Evolutionary conservation across 768 basidiomycete species (phyloP), one percentile per base, ranked within the genome.

Genomic region (Boletus fagicola): DNA sequence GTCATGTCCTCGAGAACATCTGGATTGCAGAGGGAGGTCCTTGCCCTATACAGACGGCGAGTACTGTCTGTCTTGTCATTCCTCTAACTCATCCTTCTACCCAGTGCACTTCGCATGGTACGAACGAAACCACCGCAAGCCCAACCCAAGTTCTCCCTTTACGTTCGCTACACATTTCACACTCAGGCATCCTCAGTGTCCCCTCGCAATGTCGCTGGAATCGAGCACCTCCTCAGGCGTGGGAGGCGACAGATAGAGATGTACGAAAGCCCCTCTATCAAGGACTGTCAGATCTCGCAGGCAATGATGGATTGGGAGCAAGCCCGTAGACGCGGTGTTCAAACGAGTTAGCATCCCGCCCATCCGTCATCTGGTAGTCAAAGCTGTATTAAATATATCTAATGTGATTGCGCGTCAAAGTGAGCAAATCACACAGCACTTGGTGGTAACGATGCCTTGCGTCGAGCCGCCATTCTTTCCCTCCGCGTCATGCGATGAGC

Each of bases 151-250:
- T 93, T 92, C 71, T 75, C 75, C 24, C 78, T 90, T 46, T 82
- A 83, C 67, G 76, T 89, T 33, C 87, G 84, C 57, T 86, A 87
- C 68, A 80, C 76, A 13, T 93, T 94, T 72, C 87, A 75, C 66
- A 76, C 76, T 7, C 86, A 87, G 64, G 86, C 88, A 5, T 65
- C 76, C 5, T 75, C 75, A 1, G 76, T 90, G 26, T 82, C 87
- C 4, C 80, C 86, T 6, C 83, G 88, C 12, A 81, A 90, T 53
- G 76, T 92, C 57, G 78, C 78, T 53, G 82, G 81, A 10, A 81
- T 93, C 38, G 91, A 94, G 63, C 86, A 92, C 68, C 76, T 92
- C 35, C 67, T 94, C n/a, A 80, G 91, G 46, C 83, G 82, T 53
- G 88, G 88, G 3, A 71, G 64, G 49, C 77, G 84, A 59, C 88